Evolutionary conservation across 305 asterid species (phyloP), one percentile per base, ranked within the genome.

Genomic region (Solanum hybrid): DNA sequence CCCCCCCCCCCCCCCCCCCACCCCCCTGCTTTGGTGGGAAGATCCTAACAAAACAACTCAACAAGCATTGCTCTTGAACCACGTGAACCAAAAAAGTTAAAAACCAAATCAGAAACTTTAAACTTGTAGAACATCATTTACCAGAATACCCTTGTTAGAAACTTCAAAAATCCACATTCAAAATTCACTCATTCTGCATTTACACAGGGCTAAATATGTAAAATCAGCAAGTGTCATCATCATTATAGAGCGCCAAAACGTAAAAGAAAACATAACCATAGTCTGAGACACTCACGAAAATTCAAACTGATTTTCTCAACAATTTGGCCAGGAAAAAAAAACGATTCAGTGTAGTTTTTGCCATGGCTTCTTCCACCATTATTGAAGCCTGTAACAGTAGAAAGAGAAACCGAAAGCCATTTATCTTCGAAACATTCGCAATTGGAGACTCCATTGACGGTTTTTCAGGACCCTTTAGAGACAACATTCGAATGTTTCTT

Each of bases 381-480:
- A 85, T 92, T 2, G 92, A 90, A 56, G 88, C 91, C 40, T 92
- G 92, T 85, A 92, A 88, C 89, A 93, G 88, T 92, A 89, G 91
- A 72, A 90, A 90, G 86, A 90, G 91, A 86, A 79, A 91, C 20
- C 91, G 90, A 20, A 93, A 91, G 46, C 91, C 93, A 9, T 90
- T 93, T 40, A 88, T 90, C 24, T 95, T 94, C 75, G 94, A 93
- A 26, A 86, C 85, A 72, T 92, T 94, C 71, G 91, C 90, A 1
- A 31, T 22, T 32, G 90, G 91, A 6, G 92, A 87, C 35, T 87
- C 92, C 38, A 46, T 89, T 72, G 87, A 42, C 90, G 85, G 79
- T 81, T 90, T 93, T 42, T 89, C 92, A 29, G 94, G 94, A 13
- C 94, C 96, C 3, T 96, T 94, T 89, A 90, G 96, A 86, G 98